Evolutionary conservation across 345 rosid genomes (phyloP), one percentile per base, ranked within the genome.

Genomic region (Aurinia saxatilis): DNA sequence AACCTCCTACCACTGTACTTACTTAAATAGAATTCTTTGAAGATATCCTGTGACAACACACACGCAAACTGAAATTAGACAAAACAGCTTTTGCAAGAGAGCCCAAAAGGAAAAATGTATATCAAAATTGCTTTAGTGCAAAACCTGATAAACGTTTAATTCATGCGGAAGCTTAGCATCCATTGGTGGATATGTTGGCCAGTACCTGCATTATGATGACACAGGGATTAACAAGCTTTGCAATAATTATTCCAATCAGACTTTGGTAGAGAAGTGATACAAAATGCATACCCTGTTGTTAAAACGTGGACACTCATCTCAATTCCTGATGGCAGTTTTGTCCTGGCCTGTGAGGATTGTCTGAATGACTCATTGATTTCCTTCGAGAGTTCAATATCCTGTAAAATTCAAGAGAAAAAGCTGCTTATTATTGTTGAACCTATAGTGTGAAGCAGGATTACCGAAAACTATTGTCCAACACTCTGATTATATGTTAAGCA

Each of bases 101-200:
- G 27, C 85, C 85, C 1, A 16, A 34, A 63, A 5, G 7, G 31
- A 66, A 19, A 45, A 42, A 27, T 27, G 31, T 42, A 25, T 14
- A 39, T 52, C 37, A 33, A 40, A 54, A 49, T 47, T 62, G 54
- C 33, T 12, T n/a, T n/a, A n/a, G n/a, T 11, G 25, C 55, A 69
- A 63, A 62, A 84, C 97, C 97, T 90, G 95, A 67, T 90, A 87
- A 33, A 90, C 88, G 73, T 87, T 87, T 66, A 90, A 76, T 58
- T 90, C 97, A 63, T 82, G 95, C 47, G 97, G 97, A 65, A 90
- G 93, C 77, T 95, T 85, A 54, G 85, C 91, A 79, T 83, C 88
- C 95, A 90, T 87, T 29, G 90, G 97, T n/a, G 97, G 95, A 79
- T 90, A 90, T 17, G 95, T 90, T 57, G 97, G 97, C 97, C 97